Evolutionary conservation across 495 filamentous ascomycete genomes (phyloP), one percentile per base, ranked within the genome.

Genomic region (Hypoxylon fragiforme): DNA sequence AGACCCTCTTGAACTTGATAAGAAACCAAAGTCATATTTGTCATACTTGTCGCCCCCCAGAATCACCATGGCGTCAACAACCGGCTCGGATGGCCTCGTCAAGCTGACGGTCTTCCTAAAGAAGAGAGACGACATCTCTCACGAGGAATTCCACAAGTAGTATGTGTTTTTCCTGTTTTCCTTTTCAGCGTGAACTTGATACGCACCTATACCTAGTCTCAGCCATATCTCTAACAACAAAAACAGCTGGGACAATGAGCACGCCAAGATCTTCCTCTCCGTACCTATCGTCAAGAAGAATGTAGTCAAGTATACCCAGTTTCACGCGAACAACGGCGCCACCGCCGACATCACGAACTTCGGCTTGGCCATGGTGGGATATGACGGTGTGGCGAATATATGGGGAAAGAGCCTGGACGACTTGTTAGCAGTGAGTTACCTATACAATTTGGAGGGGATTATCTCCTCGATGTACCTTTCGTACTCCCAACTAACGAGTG

Each of bases 271-370:
- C 11, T 53, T 49, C 35, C 41, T 49, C 3, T 57, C 58, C 1
- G 28, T 53, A 15, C 51, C 51, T 1, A 62, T 57, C 18, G 22
- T 44, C 3, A 20, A 39, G 21, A 22, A 35, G 19, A 62, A 62
- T 8, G 4, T 62, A 16, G 39, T 62, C n/a, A 57, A 53, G 24
- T 62, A 62, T 40, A 41, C 53, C 3, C 58, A 62, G 19, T 57
- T 53, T 22, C 53, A 62, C 28, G 14, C 44, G n/a, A 26, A 62
- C 24, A 39, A 21, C 20, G n/a, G n/a, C n/a, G n/a, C 24, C 9
- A 46, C 44, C 5, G 35, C 44, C 5, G 38, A 50, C 16, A 13
- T 50, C 7, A 3, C 31, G 3, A 14, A 37, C 8, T 20, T 31
- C 16, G 45, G 45, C 11, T 6, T 45, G 9, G n/a, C 3, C 8